These are phyloP conservation scores for Rhipidocladum racemiflorum DNA, from an alignment of 176 grass and related monocot genomes.

Conservation along the genomic window DNA sequence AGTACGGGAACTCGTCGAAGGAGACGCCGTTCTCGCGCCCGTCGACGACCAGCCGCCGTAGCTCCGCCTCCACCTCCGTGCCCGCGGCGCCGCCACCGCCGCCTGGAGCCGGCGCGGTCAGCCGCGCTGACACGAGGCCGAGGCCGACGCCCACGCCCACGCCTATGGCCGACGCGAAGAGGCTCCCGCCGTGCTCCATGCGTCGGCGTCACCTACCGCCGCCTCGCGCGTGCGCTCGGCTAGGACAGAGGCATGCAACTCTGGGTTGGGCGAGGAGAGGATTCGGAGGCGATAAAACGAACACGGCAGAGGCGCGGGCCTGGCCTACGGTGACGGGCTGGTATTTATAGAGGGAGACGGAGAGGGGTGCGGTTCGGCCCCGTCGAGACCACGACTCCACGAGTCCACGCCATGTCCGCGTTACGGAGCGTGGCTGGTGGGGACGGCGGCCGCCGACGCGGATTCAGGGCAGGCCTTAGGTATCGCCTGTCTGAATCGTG, in stretches of 20 bases:
- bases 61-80: constrained; percentile 41
- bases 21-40: constrained; percentile 45
- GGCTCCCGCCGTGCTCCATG: constrained; percentile 26
- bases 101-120: background rate
- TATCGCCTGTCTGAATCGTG: no score
- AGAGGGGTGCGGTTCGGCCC: background rate
- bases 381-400: constrained; percentile 27
- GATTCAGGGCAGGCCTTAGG: no score
- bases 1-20: constrained; percentile 79
- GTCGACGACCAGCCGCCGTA: constrained; percentile 50
- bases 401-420: constrained; percentile 8
- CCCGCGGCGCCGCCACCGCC: background rate
- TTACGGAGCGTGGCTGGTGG: no score
- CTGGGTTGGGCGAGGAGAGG: background rate
- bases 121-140: constrained; percentile 26
- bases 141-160: constrained; percentile 33
- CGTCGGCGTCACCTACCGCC: background rate
- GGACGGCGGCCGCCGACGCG: background rate
- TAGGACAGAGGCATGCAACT: constrained; percentile 21
- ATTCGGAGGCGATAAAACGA: background rate
- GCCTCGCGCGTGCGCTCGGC: constrained; percentile 6
- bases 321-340: no score
- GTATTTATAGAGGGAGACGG: background rate
- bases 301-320: background rate
- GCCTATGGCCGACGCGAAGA: constrained; percentile 25